Conservation (phyloP, 2,329 filamentous ascomycete species). For the Dendrostoma leiphaemia region DNA sequence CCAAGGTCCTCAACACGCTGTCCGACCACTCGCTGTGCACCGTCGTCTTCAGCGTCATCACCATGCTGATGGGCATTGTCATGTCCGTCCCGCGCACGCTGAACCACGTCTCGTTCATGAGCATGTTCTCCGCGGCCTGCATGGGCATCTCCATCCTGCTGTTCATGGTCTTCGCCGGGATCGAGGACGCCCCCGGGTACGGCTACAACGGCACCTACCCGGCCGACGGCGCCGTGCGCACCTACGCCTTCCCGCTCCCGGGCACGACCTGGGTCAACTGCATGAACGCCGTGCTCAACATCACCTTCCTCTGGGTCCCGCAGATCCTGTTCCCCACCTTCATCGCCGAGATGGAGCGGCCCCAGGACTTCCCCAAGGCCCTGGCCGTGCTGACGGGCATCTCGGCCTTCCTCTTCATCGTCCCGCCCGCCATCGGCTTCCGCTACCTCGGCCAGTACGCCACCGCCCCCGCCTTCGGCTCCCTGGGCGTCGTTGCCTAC, state of each 20-base stretch:
- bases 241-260: not conserved
- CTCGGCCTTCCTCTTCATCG: conserved; percentile 60
- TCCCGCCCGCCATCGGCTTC: conserved; percentile 66
- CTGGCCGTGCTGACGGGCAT: conserved; percentile 51
- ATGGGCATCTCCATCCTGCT: not conserved
- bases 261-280: not conserved
- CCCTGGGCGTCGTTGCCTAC: conserved; percentile 46
- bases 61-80: not conserved
- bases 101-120: not conserved
- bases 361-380: conserved; percentile 41
- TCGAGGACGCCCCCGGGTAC: not conserved
- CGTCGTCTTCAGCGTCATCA: not conserved
- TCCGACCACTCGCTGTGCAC: not conserved
- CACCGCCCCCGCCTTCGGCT: conserved; percentile 63
- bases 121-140: conserved; percentile 1
- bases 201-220: not conserved
- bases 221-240: not conserved
- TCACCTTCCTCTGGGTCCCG: not conserved
- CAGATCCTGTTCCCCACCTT: conserved; percentile 64
- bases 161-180: not conserved
- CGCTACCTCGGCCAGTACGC: conserved; percentile 61
- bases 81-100: not conserved
- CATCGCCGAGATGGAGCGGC: conserved; percentile 43
- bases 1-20: not conserved
- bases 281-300: not conserved